phyloP scores from a whole-genome alignment of 345 rosid species.

The Alliaria petiolata region DNA sequence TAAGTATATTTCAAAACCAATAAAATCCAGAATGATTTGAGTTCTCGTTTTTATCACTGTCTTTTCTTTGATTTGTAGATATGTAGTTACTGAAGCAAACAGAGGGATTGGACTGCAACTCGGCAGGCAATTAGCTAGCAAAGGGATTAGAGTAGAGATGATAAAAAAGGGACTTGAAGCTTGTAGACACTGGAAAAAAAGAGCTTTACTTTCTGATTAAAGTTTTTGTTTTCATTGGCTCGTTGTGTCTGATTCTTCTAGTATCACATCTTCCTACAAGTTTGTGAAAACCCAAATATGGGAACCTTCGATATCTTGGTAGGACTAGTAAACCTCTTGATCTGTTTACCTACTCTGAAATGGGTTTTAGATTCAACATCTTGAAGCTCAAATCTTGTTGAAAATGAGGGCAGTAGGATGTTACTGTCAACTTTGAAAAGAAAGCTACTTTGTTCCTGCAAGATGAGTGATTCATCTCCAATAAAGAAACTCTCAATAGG shows the following conservation, averaged over 20 bases:
- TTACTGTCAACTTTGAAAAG: not conserved
- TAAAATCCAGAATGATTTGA: no score
- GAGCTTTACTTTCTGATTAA: not conserved
- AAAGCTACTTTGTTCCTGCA: not conserved
- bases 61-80: no score
- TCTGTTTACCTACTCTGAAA: conserved; percentile 14
- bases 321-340: not conserved
- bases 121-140: no score
- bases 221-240: no score
- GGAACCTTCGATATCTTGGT: not conserved
- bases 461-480: not conserved
- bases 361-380: not conserved
- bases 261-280: not conserved
- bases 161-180: no score
- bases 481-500: not conserved
- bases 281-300: not conserved
- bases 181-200: no score
- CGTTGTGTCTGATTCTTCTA: not conserved
- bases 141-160: no score
- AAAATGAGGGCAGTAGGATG: not conserved
- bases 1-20: no score
- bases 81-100: no score
- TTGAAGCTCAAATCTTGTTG: not conserved
- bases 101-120: no score
- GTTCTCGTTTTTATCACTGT: no score